phyloP scores from a whole-genome alignment of 2,329 filamentous ascomycete species.

The Emericellopsis atlantica region DNA sequence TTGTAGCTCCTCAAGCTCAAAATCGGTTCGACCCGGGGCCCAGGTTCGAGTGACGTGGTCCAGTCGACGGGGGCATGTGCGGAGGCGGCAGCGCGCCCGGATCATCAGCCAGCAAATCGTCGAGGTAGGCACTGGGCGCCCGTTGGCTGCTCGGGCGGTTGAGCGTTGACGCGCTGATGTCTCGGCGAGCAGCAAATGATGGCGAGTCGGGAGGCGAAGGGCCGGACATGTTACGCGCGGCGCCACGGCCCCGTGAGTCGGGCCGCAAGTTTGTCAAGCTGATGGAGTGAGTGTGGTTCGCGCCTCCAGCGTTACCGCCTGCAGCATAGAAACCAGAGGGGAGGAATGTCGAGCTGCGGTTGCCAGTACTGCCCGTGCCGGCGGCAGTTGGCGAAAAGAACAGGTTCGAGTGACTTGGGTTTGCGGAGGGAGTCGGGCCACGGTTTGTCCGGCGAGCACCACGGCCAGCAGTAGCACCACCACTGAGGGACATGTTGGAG shows the following conservation, averaged over 20 bases:
- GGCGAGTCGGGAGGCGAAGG: conserved; percentile 56
- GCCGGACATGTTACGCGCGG: conserved; percentile 25
- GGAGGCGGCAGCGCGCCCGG: conserved; percentile 34
- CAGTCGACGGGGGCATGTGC: conserved; percentile 17
- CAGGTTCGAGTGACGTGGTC: conserved; percentile 7
- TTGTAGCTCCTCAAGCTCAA: background rate
- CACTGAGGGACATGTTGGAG: conserved; percentile 37
- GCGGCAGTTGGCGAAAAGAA: conserved; percentile 94
- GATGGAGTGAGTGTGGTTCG: conserved; percentile 39
- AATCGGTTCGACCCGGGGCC: conserved; percentile 2
- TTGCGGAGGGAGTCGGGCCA: conserved; percentile 38
- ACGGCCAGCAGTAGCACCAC: conserved; percentile 33
- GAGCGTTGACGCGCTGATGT: conserved; percentile 52
- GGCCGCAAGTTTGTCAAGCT: conserved; percentile 49
- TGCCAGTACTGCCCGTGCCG: conserved; percentile 47
- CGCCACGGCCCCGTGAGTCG: conserved; percentile 38
- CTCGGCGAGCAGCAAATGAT: conserved; percentile 30
- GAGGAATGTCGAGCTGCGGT: conserved; percentile 67
- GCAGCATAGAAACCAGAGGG: conserved; percentile 87
- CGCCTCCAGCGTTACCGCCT: conserved; percentile 37
- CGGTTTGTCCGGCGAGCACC: conserved; percentile 37
- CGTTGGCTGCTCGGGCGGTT: conserved; percentile 48
- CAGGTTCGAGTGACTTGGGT: conserved; percentile 55
- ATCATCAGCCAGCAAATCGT: conserved; percentile 78
- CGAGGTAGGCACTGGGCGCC: conserved; percentile 79